Conservation (phyloP, 108 stramenopile species). For the Pseudonitzschia multistriata region DNA sequence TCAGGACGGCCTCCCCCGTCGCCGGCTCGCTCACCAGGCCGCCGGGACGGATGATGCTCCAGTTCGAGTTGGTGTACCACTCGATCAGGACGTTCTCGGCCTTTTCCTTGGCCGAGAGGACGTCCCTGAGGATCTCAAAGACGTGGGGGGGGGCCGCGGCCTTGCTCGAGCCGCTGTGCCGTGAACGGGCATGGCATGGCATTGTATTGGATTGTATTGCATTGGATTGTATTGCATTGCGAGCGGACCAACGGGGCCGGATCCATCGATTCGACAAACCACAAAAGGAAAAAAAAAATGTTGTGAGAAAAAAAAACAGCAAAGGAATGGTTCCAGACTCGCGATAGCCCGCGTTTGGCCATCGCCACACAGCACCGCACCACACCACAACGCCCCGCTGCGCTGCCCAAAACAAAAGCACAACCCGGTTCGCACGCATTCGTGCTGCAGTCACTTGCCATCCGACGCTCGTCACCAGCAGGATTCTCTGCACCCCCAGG, state of each 20-base stretch:
- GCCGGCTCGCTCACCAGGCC: slow-evolving; percentile 71
- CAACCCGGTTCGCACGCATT: not conserved
- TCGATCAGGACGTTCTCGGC: slow-evolving; percentile 85
- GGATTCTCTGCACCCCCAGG: slow-evolving; percentile 87
- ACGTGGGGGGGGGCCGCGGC: slow-evolving; percentile 81
- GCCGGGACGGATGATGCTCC: slow-evolving; percentile 96
- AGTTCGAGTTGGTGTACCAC: slow-evolving; percentile 93
- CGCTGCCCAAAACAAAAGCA: not conserved
- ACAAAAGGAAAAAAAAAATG: not conserved
- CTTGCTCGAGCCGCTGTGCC: slow-evolving; percentile 64
- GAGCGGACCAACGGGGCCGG: not conserved
- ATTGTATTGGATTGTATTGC: no score
- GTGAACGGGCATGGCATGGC: no score
- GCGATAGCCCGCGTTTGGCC: no score
- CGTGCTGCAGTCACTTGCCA: slow-evolving; percentile 20
- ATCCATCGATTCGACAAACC: not conserved
- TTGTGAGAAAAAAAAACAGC: not conserved
- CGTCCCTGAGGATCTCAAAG: slow-evolving; percentile 80
- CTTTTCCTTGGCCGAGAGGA: slow-evolving; percentile 58
- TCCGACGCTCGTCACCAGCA: slow-evolving; percentile 91
- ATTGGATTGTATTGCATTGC: not conserved
- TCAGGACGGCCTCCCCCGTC: slow-evolving; percentile 86
- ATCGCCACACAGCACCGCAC: no score
- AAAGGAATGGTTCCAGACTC: no score
- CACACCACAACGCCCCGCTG: no score